phyloP scores from a whole-genome alignment of 2,329 filamentous ascomycete genomes.

The Colletotrichum sp. region DNA sequence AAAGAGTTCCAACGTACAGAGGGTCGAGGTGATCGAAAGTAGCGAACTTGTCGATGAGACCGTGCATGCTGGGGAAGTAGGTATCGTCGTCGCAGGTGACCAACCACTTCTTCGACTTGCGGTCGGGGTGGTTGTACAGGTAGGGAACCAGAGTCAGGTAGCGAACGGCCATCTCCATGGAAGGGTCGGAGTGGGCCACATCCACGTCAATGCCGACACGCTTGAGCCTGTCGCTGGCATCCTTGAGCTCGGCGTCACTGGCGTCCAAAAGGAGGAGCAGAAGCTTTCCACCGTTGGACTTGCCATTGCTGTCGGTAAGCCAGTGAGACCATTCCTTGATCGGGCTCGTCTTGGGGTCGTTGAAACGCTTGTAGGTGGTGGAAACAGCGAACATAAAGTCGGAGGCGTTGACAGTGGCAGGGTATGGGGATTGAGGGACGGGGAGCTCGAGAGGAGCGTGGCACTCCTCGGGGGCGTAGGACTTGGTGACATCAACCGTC shows the following conservation, averaged over 20 bases:
- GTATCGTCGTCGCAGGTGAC: constrained; percentile 70
- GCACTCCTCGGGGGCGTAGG: constrained; percentile 47
- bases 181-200: constrained; percentile 58
- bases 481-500: constrained; percentile 51
- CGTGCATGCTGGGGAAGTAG: constrained; percentile 66
- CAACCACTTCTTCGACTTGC: constrained; percentile 60
- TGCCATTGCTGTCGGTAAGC: constrained; percentile 61
- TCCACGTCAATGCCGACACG: constrained; percentile 61
- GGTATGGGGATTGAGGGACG: constrained; percentile 55
- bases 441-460: constrained; percentile 54
- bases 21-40: constrained; percentile 55
- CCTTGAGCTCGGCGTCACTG: constrained; percentile 53
- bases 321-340: constrained; percentile 66
- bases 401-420: constrained; percentile 56
- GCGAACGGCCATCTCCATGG: constrained; percentile 62
- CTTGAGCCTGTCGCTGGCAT: constrained; percentile 51
- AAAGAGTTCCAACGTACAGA: constrained; percentile 66
- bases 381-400: constrained; percentile 66
- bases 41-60: constrained; percentile 55
- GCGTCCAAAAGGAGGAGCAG: constrained; percentile 60
- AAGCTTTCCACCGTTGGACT: constrained; percentile 62
- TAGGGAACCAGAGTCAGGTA: constrained; percentile 61
- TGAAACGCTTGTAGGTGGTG: constrained; percentile 61
- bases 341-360: constrained; percentile 54
- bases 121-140: constrained; percentile 56